phyloP scores from a whole-genome alignment of 1,139 yeast genomes.

The Entelexis sorbosivorans region DNA sequence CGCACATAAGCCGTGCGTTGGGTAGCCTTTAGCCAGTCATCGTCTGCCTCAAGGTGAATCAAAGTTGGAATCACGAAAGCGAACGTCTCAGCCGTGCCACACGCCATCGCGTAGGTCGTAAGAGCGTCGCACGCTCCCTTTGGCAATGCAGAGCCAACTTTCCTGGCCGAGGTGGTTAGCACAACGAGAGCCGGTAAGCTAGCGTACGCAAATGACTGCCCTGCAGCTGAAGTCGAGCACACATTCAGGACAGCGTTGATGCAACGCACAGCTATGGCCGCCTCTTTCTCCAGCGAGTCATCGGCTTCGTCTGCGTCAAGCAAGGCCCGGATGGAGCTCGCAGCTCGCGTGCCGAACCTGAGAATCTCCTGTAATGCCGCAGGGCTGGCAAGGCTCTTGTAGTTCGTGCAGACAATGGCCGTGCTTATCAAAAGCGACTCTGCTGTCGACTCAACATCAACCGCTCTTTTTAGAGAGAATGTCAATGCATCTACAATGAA shows the following conservation, averaged over 20 bases:
- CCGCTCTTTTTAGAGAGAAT: conserved; percentile 21
- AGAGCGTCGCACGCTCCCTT: conserved; percentile 9
- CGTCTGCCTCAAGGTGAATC: neutral
- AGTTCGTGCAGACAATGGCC: conserved; percentile 48
- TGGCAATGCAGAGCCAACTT: neutral
- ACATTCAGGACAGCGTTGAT: conserved; percentile 45
- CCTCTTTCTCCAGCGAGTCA: neutral
- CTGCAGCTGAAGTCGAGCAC: conserved; percentile 25
- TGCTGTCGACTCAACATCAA: conserved; percentile 9
- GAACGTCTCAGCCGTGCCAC: conserved; percentile 9
- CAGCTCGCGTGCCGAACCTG: conserved; percentile 33
- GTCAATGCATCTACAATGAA: conserved; percentile 17
- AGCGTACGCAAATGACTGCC: conserved; percentile 21
- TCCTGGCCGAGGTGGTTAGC: neutral
- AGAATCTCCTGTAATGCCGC: conserved; percentile 24
- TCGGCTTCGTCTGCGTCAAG: conserved; percentile 17
- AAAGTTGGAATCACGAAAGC: conserved; percentile 17
- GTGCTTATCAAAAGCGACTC: conserved; percentile 41
- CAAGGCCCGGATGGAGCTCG: conserved; percentile 31
- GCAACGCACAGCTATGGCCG: conserved; percentile 45
- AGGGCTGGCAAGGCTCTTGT: conserved; percentile 25
- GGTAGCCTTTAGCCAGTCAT: neutral
- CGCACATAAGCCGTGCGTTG: neutral
- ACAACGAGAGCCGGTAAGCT: conserved; percentile 10
- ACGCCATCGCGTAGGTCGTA: conserved; percentile 10